Conservation (phyloP, 495 filamentous ascomycete species). For the Viridothelium virens region DNA sequence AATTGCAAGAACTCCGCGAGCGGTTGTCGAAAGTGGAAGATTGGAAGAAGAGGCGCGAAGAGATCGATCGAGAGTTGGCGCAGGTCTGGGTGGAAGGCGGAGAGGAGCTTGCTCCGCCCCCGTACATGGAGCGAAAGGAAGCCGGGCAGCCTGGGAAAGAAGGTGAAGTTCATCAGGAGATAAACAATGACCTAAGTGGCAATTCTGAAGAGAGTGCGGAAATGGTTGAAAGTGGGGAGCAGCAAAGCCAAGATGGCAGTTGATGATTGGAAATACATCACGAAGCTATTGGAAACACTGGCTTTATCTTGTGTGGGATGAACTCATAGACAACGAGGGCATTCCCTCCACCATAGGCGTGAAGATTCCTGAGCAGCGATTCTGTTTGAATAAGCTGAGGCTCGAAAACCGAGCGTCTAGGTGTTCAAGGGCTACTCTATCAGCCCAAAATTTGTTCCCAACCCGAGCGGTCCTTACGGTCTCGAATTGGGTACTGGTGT, state of each 20-base stretch:
- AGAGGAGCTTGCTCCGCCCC: constrained; percentile 36
- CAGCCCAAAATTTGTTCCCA: no score
- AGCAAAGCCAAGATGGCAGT: neutral
- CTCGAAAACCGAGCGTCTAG: neutral
- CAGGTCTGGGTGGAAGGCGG: constrained; percentile 49
- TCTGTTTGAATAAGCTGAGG: neutral
- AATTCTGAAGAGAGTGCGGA: neutral
- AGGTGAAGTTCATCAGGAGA: neutral
- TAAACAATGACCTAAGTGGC: neutral
- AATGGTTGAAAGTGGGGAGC: neutral
- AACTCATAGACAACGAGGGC: neutral
- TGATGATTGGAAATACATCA: neutral
- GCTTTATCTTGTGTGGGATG: no score
- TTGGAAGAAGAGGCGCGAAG: constrained; percentile 69
- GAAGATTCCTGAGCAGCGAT: no score
- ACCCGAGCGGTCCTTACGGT: no score
- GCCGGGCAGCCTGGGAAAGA: neutral
- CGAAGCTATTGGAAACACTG: no score
- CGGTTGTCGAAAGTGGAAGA: constrained; percentile 70
- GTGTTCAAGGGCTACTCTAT: no score
- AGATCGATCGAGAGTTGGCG: constrained; percentile 63
- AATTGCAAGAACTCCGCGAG: constrained; percentile 75
- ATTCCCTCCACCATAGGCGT: no score
- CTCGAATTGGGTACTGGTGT: no score
- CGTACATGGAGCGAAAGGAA: constrained; percentile 30